phyloP scores from a whole-genome alignment of 805 yeast species.

The Barnettozyma siamensis region DNA sequence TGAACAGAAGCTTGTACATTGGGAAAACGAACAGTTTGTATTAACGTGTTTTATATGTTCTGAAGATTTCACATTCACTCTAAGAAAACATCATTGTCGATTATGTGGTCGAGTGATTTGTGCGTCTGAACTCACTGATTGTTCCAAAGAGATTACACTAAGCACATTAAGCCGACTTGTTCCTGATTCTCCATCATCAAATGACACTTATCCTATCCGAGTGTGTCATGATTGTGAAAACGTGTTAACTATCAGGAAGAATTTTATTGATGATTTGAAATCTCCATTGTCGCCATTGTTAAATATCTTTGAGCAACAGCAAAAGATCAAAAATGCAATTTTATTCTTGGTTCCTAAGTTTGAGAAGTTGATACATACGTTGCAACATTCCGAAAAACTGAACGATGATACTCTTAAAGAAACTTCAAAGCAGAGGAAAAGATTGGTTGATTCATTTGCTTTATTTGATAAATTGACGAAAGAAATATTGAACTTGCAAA shows the following conservation, averaged over 20 bases:
- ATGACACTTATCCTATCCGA: constrained; percentile 36
- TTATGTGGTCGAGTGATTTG: constrained; percentile 82
- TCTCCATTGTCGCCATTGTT: constrained; percentile 32
- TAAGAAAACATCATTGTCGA: constrained; percentile 87
- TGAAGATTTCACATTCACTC: constrained; percentile 45
- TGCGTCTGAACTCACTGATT: constrained; percentile 52
- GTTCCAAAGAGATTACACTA: constrained; percentile 71
- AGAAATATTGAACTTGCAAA: constrained; percentile 31
- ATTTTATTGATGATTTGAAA: constrained; percentile 37
- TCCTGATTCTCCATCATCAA: constrained; percentile 16
- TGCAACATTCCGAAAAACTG: constrained; percentile 29
- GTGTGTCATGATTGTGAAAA: constrained; percentile 69
- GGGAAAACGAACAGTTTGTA: constrained; percentile 54
- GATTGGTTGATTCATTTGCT: constrained; percentile 43
- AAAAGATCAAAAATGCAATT: constrained; percentile 33
- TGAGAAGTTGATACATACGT: constrained; percentile 29
- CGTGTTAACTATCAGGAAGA: constrained; percentile 50
- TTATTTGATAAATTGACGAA: constrained; percentile 47
- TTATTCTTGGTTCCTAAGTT: constrained; percentile 37
- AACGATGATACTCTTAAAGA: constrained; percentile 27
- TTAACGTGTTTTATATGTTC: constrained; percentile 60
- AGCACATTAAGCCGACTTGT: constrained; percentile 16
- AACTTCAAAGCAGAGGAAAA: constrained; percentile 37
- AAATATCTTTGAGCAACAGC: constrained; percentile 36
- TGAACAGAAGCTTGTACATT: constrained; percentile 48